Evolutionary conservation across 768 basidiomycete genomes (phyloP), one percentile per base, ranked within the genome.

Genomic region (Candolleomyces aberdarensis): DNA sequence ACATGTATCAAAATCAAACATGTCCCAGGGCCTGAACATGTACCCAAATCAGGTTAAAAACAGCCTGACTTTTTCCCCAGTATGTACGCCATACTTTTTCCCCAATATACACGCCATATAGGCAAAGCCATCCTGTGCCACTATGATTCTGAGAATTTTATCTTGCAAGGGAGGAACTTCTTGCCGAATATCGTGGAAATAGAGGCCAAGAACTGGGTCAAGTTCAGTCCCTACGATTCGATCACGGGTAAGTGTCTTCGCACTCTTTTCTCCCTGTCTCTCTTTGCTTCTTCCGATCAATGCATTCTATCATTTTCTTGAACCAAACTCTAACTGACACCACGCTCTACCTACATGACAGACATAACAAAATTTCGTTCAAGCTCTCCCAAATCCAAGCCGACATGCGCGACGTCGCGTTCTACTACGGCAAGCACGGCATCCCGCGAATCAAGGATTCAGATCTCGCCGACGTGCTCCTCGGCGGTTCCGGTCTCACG

Each of bases 91-190:
- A n/a, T n/a, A n/a, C n/a, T n/a, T n/a, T n/a, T n/a, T n/a, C n/a
- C n/a, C n/a, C n/a, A n/a, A n/a, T n/a, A n/a, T n/a, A n/a, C n/a
- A n/a, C n/a, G n/a, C n/a, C n/a, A n/a, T n/a, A n/a, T n/a, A n/a
- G n/a, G n/a, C n/a, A n/a, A n/a, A n/a, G n/a, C n/a, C n/a, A n/a
- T n/a, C n/a, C n/a, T n/a, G n/a, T n/a, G n/a, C n/a, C n/a, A n/a
- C n/a, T n/a, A n/a, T n/a, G n/a, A n/a, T n/a, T n/a, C n/a, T 63
- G 96, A 98, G 80, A 98, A 96, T 72, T 83, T 98, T 39, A 90
- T 91, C 1, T 80, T 96, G 17, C 87, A 91, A 62, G 93, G 93
- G 9, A 85, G 87, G 46, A 96, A 98, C 76, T 75, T 99, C 3
- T 89, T 96, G 81, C 95, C 95, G 1, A 93, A 90, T 67, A 69